Percentiles rank a stretch among this genome's conserved stretches.
Evolutionary conservation across 202 grass and related monocot species (phyloP).

Genomic region (Zoysia matrella): DNA sequence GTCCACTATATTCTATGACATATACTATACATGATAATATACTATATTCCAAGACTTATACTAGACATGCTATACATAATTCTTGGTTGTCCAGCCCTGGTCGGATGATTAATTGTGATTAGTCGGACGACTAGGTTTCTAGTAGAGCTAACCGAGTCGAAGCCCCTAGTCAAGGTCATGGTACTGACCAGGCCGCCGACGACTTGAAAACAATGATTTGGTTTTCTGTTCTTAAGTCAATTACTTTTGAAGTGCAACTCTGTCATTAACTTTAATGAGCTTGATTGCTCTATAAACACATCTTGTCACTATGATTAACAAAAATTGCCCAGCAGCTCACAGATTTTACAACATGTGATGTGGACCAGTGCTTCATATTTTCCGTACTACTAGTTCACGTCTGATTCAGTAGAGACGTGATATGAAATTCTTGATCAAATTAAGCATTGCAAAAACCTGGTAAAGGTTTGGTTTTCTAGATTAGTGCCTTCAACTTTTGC

Average conservation of each 20-base stretch:
- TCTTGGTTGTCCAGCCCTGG: too few species aligned
- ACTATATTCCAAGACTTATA: too few species aligned
- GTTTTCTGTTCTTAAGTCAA: background rate
- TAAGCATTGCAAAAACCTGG: background rate
- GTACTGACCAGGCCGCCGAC: too few species aligned
- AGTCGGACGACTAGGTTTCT: too few species aligned
- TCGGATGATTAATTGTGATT: too few species aligned
- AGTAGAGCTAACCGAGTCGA: too few species aligned
- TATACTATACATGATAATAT: too few species aligned
- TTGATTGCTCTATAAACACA: conserved; percentile 23
- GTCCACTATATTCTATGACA: too few species aligned
- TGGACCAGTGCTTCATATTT: background rate
- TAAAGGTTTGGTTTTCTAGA: conserved; percentile 17
- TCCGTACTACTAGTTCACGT: background rate
- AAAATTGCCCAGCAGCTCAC: conserved; percentile 1
- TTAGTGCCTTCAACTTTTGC: conserved; percentile 36
- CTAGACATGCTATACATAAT: too few species aligned
- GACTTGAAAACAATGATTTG: background rate
- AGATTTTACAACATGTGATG: background rate
- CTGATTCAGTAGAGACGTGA: conserved; percentile 11
- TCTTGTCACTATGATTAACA: conserved; percentile 15
- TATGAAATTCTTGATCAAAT: conserved; percentile 2
- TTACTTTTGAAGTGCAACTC: conserved; percentile 6
- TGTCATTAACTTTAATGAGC: conserved; percentile 18
- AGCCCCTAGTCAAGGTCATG: too few species aligned